phyloP scores from a whole-genome alignment of 179 eudicot species.

The Spergularia azorica region DNA sequence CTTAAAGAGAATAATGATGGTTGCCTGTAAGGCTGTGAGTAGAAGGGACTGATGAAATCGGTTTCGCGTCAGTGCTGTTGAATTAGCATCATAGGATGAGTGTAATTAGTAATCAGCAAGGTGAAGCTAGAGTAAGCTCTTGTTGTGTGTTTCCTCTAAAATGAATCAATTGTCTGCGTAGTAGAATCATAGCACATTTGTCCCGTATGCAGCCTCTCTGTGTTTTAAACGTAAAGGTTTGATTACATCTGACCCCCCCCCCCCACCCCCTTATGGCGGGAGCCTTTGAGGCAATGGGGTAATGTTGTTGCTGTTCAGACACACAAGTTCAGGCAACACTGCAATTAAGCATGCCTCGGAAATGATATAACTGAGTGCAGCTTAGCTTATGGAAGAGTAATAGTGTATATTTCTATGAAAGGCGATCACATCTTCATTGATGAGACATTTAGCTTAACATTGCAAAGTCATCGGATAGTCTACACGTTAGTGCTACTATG shows the following conservation, averaged over 20 bases:
- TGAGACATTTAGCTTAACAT: neutral
- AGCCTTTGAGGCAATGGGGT: no score
- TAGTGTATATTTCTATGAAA: neutral
- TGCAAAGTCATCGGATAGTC: neutral
- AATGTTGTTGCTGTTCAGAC: no score
- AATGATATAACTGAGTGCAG: neutral
- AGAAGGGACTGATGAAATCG: neutral
- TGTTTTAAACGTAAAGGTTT: no score
- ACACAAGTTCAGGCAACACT: no score
- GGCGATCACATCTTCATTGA: neutral
- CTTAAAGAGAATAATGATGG: neutral
- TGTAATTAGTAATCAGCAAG: neutral
- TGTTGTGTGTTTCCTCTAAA: neutral
- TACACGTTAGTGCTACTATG: no score
- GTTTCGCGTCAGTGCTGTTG: neutral
- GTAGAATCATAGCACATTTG: no score
- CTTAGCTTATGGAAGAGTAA: neutral
- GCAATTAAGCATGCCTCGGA: neutral
- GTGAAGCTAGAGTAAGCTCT: neutral
- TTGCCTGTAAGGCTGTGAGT: neutral
- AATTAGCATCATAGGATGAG: neutral
- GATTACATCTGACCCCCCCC: no score
- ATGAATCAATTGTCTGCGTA: neutral
- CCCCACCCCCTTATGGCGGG: no score
- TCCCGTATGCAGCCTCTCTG: no score